These are phyloP conservation scores for Psidium guajava DNA, from an alignment of 345 rosid species.

Conservation along the genomic window DNA sequence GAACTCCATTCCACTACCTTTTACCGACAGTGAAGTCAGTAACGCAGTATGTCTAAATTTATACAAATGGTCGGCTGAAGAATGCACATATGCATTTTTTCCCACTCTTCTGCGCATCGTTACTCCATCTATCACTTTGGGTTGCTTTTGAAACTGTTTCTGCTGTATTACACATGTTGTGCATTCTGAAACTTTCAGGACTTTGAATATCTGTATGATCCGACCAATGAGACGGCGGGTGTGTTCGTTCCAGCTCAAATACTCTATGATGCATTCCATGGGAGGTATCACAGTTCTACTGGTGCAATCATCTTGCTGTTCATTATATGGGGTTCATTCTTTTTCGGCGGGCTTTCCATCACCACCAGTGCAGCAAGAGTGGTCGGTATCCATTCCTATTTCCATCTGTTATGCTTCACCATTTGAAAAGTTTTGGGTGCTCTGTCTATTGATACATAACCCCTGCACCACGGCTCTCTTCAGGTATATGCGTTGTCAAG, in stretches of 20 bases:
- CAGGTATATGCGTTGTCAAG: slow-evolving; percentile 51
- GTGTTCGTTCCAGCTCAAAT: slow-evolving; percentile 52
- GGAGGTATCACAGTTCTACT: slow-evolving; percentile 37
- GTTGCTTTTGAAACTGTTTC: neutral
- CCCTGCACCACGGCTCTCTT: neutral
- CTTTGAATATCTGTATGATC: slow-evolving; percentile 30
- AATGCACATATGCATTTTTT: neutral
- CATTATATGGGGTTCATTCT: slow-evolving; percentile 54
- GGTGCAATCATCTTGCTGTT: slow-evolving; percentile 47
- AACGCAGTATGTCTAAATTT: neutral
- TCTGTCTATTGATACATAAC: neutral
- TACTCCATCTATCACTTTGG: neutral
- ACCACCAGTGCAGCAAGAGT: slow-evolving; percentile 62
- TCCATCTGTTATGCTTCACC: neutral
- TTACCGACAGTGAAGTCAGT: neutral
- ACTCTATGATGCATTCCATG: slow-evolving; percentile 56
- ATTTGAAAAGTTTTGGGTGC: neutral
- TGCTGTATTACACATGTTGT: neutral
- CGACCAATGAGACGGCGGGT: slow-evolving; percentile 48
- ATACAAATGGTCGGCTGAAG: neutral
- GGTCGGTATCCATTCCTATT: slow-evolving; percentile 9
- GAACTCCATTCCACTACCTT: neutral
- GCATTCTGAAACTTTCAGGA: slow-evolving; percentile 12
- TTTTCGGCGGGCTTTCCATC: slow-evolving; percentile 59
- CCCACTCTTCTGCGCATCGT: neutral